Evolutionary conservation across 1,139 yeast species (phyloP).

Genomic region (Suhomyces choctaworum): DNA sequence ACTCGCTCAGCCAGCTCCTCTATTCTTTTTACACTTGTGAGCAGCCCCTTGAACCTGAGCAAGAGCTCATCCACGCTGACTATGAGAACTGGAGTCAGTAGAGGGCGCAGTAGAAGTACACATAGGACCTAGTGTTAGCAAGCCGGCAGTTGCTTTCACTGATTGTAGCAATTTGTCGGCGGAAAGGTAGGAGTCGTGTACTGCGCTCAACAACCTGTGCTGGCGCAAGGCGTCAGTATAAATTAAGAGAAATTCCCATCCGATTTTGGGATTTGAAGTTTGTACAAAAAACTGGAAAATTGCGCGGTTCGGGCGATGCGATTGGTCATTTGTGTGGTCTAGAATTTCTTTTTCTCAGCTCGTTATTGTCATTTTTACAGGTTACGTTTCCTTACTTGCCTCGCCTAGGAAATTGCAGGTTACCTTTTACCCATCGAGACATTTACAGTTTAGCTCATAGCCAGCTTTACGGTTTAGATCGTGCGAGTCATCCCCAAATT

Average conservation of each 20-base stretch:
- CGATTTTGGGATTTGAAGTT: constrained; percentile 8
- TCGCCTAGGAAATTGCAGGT: no score
- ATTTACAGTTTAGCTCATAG: constrained; percentile 3
- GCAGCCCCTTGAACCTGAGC: no score
- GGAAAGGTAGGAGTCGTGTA: constrained; percentile 16
- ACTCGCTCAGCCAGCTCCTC: constrained; percentile 8
- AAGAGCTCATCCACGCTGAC: no score
- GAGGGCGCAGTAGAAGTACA: no score
- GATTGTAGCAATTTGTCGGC: background rate
- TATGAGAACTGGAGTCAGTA: no score
- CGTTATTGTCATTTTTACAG: constrained; percentile 6
- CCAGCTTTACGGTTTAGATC: constrained; percentile 12
- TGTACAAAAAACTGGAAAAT: constrained; percentile 15
- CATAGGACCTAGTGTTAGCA: no score
- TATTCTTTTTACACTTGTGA: constrained; percentile 9
- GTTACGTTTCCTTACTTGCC: no score
- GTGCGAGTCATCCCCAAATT: constrained; percentile 7
- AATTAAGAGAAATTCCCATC: constrained; percentile 14
- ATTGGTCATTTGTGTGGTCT: constrained; percentile 14
- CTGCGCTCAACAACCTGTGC: constrained; percentile 10
- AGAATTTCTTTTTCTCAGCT: constrained; percentile 10
- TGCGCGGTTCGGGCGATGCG: constrained; percentile 14
- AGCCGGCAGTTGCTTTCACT: background rate
- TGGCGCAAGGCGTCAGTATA: constrained; percentile 12
- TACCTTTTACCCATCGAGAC: no score